Evolutionary conservation across 2,329 filamentous ascomycete species (phyloP).

Genomic region (Colletotrichum sp.): DNA sequence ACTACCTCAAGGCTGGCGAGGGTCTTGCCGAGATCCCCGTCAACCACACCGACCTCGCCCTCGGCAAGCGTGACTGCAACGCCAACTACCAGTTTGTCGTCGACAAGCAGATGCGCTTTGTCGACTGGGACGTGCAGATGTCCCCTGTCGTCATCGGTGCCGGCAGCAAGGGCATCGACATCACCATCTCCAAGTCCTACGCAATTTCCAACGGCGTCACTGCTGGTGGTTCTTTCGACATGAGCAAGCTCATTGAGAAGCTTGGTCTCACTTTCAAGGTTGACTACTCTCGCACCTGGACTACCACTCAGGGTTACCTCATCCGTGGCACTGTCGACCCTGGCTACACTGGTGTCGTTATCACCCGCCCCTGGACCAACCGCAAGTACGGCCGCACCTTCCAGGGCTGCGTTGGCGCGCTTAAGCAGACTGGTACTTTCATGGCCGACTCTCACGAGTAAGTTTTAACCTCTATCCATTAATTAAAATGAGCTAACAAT

Average conservation of each 20-base stretch:
- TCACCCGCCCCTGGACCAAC: slow-evolving; percentile 17
- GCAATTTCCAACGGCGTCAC: not conserved
- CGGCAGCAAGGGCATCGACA: slow-evolving; percentile 4
- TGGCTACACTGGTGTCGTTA: slow-evolving; percentile 10
- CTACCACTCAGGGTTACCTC: not conserved
- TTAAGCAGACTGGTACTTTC: slow-evolving; percentile 12
- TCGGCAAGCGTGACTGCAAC: slow-evolving; percentile 7
- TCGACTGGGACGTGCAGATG: slow-evolving; percentile 21
- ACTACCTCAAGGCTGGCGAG: not conserved
- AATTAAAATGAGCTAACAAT: not conserved
- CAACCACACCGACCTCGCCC: not conserved
- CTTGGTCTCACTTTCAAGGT: not conserved
- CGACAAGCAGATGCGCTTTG: slow-evolving; percentile 10
- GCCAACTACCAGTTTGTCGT: not conserved
- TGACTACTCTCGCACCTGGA: slow-evolving; percentile 7
- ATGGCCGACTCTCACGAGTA: slow-evolving; percentile 12
- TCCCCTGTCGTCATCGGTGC: slow-evolving; percentile 17
- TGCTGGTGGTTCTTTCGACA: not conserved
- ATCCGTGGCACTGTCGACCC: slow-evolving; percentile 8
- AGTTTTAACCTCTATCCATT: not conserved
- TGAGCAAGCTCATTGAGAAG: not conserved
- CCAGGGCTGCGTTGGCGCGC: slow-evolving; percentile 15
- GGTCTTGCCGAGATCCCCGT: not conserved
- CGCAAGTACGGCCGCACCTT: slow-evolving; percentile 14
- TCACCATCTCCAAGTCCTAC: slow-evolving; percentile 13